Base-by-base conservation (phyloP, 2,329 filamentous ascomycete species). In the Coniochaeta sp. region DNA sequence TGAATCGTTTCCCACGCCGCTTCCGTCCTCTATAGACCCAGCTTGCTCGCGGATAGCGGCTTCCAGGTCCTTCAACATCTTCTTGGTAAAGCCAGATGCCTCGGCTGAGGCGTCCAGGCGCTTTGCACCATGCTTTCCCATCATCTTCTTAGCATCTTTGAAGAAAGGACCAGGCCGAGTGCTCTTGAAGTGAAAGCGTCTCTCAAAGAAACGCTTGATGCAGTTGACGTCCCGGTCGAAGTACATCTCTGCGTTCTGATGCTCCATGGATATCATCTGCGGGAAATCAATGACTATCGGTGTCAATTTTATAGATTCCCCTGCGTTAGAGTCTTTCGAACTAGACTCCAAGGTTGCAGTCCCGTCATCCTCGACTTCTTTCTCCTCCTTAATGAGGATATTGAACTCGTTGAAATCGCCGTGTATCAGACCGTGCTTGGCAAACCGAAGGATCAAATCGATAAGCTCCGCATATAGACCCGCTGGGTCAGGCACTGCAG, bases 361-460 rank as follows among this genome's bases (percentile, higher is more conserved):
- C 26, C 3, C 5, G 38, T 40, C 38, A 19, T 40, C 16, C 17
- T 42, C 44, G 24, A 6, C 50, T 50, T 28, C 34, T 59, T 71
- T 78, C 59, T 81, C 85, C 72, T 98, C 93, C 71, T 95, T 91
- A 72, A 99, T 87, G 36, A 99, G 79, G 64, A 99, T 93, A 73
- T 99, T 99, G 81, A 99, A 99, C 74, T 99, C 96, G 78, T 99
- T 99, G 79, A 96, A 99, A 72, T 99, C 95, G 63, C 95, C 95
- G 71, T 99, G 95, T 63, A 99, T 99, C 55, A 99, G 79, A 7
- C 95, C 95, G 66, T 93, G 87, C 63, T 86, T 86, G 6, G 95
- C 93, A 44, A 99, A 81, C 30, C 87, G 84, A 50, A 99, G 79
- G 60, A 99, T 91, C 67, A 97, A 84, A 47, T 86, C 82, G 69